Evolutionary conservation across 75 land plant genomes (phyloP).

Genomic region (Pseudotsuga menziesii): DNA sequence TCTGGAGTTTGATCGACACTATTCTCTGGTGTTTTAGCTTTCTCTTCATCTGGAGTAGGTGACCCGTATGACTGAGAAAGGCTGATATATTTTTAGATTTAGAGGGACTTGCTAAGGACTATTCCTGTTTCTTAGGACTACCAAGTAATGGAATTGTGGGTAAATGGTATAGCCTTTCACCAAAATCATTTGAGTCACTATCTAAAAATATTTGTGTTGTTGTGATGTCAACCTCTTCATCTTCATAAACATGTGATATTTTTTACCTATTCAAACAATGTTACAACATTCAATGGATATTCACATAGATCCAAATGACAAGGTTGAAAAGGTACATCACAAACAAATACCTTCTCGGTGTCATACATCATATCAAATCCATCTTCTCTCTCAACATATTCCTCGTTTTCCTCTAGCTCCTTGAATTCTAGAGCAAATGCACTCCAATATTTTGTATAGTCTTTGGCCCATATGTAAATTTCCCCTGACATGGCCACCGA

Average conservation of each 20-base stretch:
- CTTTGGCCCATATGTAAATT: constrained; percentile 93
- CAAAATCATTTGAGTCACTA: constrained; percentile 86
- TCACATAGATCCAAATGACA: neutral
- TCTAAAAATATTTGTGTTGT: constrained; percentile 68
- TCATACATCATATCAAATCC: constrained; percentile 92
- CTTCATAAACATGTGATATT: constrained; percentile 71
- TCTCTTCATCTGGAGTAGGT: constrained; percentile 50
- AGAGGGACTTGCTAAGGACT: constrained; percentile 35
- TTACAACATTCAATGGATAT: neutral
- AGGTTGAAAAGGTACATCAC: neutral
- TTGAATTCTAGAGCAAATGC: constrained; percentile 99
- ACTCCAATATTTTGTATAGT: constrained; percentile 97
- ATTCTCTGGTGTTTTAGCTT: constrained; percentile 24
- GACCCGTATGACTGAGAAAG: constrained; percentile 52
- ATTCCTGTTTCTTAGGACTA: constrained; percentile 53
- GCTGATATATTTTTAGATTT: constrained; percentile 42
- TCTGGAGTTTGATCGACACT: constrained; percentile 29
- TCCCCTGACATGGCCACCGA: constrained; percentile 84
- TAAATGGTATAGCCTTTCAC: constrained; percentile 75
- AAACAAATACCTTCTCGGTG: constrained; percentile 64
- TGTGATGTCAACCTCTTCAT: constrained; percentile 77
- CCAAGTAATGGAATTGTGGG: constrained; percentile 81
- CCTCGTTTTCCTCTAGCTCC: constrained; percentile 97
- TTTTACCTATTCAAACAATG: constrained; percentile 48
- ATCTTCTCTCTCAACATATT: constrained; percentile 93